Percentiles rank a stretch among this genome's conserved stretches.
These are phyloP conservation scores for Thielaviopsis populi DNA, from an alignment of 2,329 filamentous ascomycete species.

Conservation along the genomic window DNA sequence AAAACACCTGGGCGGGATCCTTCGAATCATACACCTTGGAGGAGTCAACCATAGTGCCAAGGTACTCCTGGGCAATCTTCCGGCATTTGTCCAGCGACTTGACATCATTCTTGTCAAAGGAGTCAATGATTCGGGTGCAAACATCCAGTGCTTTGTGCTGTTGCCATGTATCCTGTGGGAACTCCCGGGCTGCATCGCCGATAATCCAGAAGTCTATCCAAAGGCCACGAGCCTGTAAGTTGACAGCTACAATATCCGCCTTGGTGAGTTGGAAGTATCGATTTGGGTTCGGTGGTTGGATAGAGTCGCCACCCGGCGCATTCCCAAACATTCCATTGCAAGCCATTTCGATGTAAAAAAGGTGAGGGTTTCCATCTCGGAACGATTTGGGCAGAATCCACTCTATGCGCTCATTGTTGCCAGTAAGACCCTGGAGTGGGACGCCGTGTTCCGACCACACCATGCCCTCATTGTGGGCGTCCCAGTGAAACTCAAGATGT, in stretches of 20 bases:
- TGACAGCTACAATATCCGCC: conserved; percentile 80
- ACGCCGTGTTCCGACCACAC: conserved; percentile 85
- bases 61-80: conserved; percentile 66
- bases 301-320: conserved; percentile 65
- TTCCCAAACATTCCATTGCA: conserved; percentile 99
- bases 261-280: conserved; percentile 60
- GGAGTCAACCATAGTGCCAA: conserved; percentile 69
- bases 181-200: conserved; percentile 78
- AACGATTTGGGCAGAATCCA: conserved; percentile 78
- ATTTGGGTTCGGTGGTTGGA: conserved; percentile 79
- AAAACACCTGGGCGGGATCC: conserved; percentile 63
- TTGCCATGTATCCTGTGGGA: conserved; percentile 76
- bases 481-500: conserved; percentile 90
- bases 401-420: conserved; percentile 73
- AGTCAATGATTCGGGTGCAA: conserved; percentile 77
- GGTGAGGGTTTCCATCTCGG: conserved; percentile 72
- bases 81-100: conserved; percentile 66
- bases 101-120: conserved; percentile 67
- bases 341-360: conserved; percentile 94
- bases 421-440: conserved; percentile 81
- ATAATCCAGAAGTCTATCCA: conserved; percentile 95
- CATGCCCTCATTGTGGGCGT: conserved; percentile 85
- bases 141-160: conserved; percentile 73
- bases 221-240: conserved; percentile 67
- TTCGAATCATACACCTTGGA: conserved; percentile 68